phyloP scores from a whole-genome alignment of 495 filamentous ascomycete species.

The Patellaria atrata region DNA sequence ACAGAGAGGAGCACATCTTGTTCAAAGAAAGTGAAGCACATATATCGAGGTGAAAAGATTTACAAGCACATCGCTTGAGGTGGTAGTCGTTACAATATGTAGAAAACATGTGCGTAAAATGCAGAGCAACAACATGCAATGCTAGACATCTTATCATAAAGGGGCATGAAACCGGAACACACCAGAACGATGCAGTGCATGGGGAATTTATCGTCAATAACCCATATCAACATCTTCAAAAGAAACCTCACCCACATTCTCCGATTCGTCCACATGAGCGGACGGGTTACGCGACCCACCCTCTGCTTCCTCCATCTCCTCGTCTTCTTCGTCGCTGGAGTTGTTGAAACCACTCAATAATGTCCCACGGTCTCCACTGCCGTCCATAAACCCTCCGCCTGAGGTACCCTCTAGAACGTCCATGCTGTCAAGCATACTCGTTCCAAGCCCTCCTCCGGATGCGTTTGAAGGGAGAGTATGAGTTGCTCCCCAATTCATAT shows the following conservation, averaged over 20 bases:
- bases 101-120: slow-evolving; percentile 1
- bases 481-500: slow-evolving; percentile 17
- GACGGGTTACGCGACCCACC: slow-evolving; percentile 22
- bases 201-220: slow-evolving; percentile 23
- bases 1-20: too few relatives aligned
- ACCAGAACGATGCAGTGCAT: background rate
- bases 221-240: slow-evolving; percentile 44
- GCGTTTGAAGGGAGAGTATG: slow-evolving; percentile 7
- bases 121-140: background rate
- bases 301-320: slow-evolving; percentile 79
- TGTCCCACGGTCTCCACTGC: slow-evolving; percentile 20
- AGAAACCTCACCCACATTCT: slow-evolving; percentile 53
- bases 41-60: too few relatives aligned
- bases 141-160: background rate
- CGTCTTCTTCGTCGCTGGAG: slow-evolving; percentile 92
- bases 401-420: slow-evolving; percentile 56
- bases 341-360: slow-evolving; percentile 90
- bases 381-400: slow-evolving; percentile 47
- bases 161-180: slow-evolving; percentile 1
- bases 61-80: too few relatives aligned
- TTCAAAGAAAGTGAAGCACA: too few relatives aligned
- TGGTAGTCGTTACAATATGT: background rate
- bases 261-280: slow-evolving; percentile 30
- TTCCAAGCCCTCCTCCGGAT: slow-evolving; percentile 30
- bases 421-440: slow-evolving; percentile 52